phyloP scores from a whole-genome alignment of 805 yeast genomes.

The Yarrowia sp. region DNA sequence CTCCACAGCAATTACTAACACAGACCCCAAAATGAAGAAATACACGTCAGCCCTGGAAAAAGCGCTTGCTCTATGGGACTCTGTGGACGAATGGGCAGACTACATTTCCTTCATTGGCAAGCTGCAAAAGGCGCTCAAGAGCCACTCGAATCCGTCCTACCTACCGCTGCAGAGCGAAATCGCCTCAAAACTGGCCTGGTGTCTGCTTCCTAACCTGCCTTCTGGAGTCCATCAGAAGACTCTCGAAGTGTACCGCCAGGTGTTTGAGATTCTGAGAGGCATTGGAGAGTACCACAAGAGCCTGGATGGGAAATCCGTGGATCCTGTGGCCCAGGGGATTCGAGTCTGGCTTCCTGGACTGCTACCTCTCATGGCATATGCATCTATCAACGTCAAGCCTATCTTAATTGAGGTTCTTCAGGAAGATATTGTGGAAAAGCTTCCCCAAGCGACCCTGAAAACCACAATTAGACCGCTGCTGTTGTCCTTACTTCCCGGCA shows the following conservation, averaged over 20 bases:
- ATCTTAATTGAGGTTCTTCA: conserved; percentile 69
- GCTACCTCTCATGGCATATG: conserved; percentile 86
- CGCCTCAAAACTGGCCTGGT: conserved; percentile 74
- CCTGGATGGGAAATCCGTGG: conserved; percentile 27
- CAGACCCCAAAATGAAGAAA: conserved; percentile 69
- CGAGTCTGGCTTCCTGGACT: conserved; percentile 88
- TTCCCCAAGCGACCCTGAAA: conserved; percentile 60
- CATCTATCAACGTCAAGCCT: conserved; percentile 87
- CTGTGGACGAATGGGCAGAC: conserved; percentile 97
- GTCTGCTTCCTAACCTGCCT: conserved; percentile 82
- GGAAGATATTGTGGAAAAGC: conserved; percentile 57
- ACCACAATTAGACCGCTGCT: conserved; percentile 71
- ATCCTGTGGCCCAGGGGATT: conserved; percentile 24
- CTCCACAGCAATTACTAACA: conserved; percentile 4
- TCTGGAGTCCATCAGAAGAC: conserved; percentile 96
- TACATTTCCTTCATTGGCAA: conserved; percentile 87
- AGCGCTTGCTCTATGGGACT: conserved; percentile 76
- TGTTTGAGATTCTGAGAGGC: conserved; percentile 67
- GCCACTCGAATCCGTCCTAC: conserved; percentile 54
- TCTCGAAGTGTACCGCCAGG: conserved; percentile 72
- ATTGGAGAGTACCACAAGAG: conserved; percentile 60
- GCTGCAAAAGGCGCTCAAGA: conserved; percentile 72
- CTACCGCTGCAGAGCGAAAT: conserved; percentile 74
- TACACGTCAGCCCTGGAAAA: conserved; percentile 72
- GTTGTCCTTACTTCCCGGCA: conserved; percentile 79